These are phyloP conservation scores for Penicillium parvum DNA, from an alignment of 495 filamentous ascomycete species.

Conservation along the genomic window DNA sequence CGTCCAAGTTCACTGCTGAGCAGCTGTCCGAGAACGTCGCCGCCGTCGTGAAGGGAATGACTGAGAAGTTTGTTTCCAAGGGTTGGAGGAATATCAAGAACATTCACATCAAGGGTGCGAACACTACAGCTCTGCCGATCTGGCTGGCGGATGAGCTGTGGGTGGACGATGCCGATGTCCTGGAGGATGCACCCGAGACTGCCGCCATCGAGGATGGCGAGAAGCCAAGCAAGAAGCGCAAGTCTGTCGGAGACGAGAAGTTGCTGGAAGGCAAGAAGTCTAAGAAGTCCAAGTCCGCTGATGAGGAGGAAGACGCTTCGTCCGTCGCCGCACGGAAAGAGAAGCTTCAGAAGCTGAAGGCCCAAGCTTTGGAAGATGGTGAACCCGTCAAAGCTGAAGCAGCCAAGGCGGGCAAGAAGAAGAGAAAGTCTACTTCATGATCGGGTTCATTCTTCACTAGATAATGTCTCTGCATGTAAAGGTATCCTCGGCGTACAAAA, in stretches of 20 bases:
- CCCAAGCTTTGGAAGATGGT: slow-evolving; percentile 41
- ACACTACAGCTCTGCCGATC: slow-evolving; percentile 81
- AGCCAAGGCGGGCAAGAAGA: slow-evolving; percentile 37
- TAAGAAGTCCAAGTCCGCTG: slow-evolving; percentile 41
- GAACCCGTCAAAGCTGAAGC: slow-evolving; percentile 22
- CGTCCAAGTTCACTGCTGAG: slow-evolving; percentile 65
- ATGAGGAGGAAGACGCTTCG: slow-evolving; percentile 46
- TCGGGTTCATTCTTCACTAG: slow-evolving; percentile 19
- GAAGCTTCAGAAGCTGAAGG: slow-evolving; percentile 52
- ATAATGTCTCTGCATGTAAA: slow-evolving; percentile 33
- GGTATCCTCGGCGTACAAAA: slow-evolving; percentile 38
- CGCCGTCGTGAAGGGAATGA: slow-evolving; percentile 61
- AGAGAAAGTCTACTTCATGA: slow-evolving; percentile 44
- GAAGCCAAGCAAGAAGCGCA: slow-evolving; percentile 66
- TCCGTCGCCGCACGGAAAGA: slow-evolving; percentile 55
- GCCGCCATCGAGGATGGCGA: slow-evolving; percentile 44
- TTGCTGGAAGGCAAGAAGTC: slow-evolving; percentile 56
- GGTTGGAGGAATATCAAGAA: slow-evolving; percentile 80
- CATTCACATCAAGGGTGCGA: slow-evolving; percentile 83
- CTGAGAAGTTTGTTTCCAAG: slow-evolving; percentile 72
- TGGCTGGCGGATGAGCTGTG: slow-evolving; percentile 91
- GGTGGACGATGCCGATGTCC: slow-evolving; percentile 73
- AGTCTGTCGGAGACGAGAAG: slow-evolving; percentile 51
- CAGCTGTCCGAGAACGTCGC: slow-evolving; percentile 76
- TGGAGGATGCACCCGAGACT: slow-evolving; percentile 52